Base-by-base conservation (phyloP, 352 stramenopile genomes). In the Pythium plurisporium region DNA sequence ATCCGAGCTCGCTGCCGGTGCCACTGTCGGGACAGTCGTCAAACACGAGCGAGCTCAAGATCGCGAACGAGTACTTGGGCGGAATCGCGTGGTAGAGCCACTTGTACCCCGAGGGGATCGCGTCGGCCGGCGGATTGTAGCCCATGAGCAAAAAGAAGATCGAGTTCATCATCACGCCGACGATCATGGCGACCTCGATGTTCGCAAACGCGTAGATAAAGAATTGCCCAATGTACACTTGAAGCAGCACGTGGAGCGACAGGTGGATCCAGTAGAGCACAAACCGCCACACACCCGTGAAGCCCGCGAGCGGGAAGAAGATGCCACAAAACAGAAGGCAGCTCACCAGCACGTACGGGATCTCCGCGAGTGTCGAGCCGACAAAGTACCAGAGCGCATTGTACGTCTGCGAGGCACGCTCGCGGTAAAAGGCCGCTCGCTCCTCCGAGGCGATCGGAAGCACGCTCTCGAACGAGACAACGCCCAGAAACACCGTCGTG, bases 391-490 rank as follows among this genome's bases (percentile, higher is more conserved):
- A 68, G 17, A 56, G 46, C 19, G 73, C 46, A 42, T 75, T 56
- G 49, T 96, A 96, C 70, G 91, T 94, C 30, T 76, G 48, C 9
- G 77, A 72, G 17, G 36, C 36, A 8, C n/a, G 88, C 58, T 98
- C 92, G 12, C 91, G 74, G 76, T 98, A 98, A 59, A 94, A 98
- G 29, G 92, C 82, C 38, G 90, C 82, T n/a, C 89, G 70, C 55
- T 96, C 82, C 41, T 75, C 67, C 51, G 76, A 60, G 40, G 89
- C 75, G 5, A 91, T 65, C 14, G 82, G 72, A 12, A 95, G 41
- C 6, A 82, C 74, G 1, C 62, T 79, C 26, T 87, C 69, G 41
- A 93, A 79, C 33, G 72, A 79, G 20, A 88, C 75, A 20, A 91
- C 65, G 31, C 68, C 64, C 23, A 86, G 65, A 48, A 96, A 95